Evolutionary conservation across 768 basidiomycete genomes (phyloP).

Genomic region (Panaeolus cyanescens): DNA sequence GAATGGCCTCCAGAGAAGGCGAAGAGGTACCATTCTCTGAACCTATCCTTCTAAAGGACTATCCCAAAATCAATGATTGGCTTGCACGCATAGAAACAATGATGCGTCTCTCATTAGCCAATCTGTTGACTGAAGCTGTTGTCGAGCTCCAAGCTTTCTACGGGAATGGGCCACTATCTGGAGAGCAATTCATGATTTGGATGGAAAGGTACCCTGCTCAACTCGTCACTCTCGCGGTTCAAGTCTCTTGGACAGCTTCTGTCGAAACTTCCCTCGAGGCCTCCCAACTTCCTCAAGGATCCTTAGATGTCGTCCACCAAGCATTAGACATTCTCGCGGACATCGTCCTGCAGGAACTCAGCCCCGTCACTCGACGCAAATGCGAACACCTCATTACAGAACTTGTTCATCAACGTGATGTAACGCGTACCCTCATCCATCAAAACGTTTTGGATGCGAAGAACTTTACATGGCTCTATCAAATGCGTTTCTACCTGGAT

Average conservation of each 20-base stretch:
- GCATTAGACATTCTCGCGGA: conserved; percentile 96
- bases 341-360: conserved; percentile 89
- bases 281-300: conserved; percentile 54
- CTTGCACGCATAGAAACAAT: conserved; percentile 87
- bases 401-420: conserved; percentile 97
- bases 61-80: conserved; percentile 99
- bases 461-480: conserved; percentile 91
- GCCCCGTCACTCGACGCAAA: conserved; percentile 91
- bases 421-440: conserved; percentile 77
- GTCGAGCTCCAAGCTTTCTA: conserved; percentile 82
- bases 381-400: conserved; percentile 99
- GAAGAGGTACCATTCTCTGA: conserved; percentile 87
- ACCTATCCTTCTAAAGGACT: conserved; percentile 88
- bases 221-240: conserved; percentile 92
- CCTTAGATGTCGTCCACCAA: conserved; percentile 76
- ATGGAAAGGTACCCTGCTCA: conserved; percentile 95
- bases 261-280: conserved; percentile 73
- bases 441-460: conserved; percentile 63
- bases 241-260: conserved; percentile 90
- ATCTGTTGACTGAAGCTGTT: conserved; percentile 78
- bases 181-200: conserved; percentile 81
- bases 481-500: conserved; percentile 98
- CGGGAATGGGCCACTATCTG: conserved; percentile 60
- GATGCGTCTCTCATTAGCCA: conserved; percentile 90
- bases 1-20: conserved; percentile 95